A percentile compares a stretch with the other conserved stretches of the same genome.
Evolutionary conservation across 1,284 basidiomycete species (phyloP).

Genomic region (Pseudozyma pruni): DNA sequence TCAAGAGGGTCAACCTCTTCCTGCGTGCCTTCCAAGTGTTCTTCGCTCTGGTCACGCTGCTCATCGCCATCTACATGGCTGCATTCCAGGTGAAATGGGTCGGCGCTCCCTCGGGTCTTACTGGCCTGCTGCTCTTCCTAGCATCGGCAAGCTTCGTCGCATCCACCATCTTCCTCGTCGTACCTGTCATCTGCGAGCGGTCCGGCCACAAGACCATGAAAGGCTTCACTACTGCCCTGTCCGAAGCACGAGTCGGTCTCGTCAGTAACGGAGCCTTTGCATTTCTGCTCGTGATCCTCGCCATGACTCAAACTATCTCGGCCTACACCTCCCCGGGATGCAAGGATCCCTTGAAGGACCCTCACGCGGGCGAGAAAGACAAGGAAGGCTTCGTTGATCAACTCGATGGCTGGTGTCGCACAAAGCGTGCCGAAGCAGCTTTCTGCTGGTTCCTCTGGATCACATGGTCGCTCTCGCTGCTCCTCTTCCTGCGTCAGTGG

Average conservation of each 20-base stretch:
- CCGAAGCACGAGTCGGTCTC: slow-evolving; percentile 56
- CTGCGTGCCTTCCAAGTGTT: slow-evolving; percentile 45
- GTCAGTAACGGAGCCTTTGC: slow-evolving; percentile 54
- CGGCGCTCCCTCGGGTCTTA: slow-evolving; percentile 55
- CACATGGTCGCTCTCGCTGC: slow-evolving; percentile 45
- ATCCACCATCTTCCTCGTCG: slow-evolving; percentile 42
- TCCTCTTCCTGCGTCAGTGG: slow-evolving; percentile 60
- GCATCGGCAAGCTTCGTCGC: slow-evolving; percentile 39
- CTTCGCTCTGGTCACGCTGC: slow-evolving; percentile 42
- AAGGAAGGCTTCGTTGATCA: slow-evolving; percentile 45
- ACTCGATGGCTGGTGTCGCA: slow-evolving; percentile 56
- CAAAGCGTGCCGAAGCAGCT: slow-evolving; percentile 59
- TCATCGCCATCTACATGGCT: slow-evolving; percentile 58
- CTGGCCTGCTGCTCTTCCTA: slow-evolving; percentile 57
- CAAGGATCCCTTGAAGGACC: slow-evolving; percentile 56
- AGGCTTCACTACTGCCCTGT: slow-evolving; percentile 39
- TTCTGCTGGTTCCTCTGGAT: slow-evolving; percentile 61
- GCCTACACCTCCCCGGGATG: slow-evolving; percentile 56
- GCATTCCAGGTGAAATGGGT: slow-evolving; percentile 58
- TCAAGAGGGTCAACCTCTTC: slow-evolving; percentile 37
- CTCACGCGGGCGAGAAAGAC: slow-evolving; percentile 52
- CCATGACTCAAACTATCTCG: slow-evolving; percentile 59
- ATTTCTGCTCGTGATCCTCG: slow-evolving; percentile 48
- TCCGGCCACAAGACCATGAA: slow-evolving; percentile 45
- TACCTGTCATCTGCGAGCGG: slow-evolving; percentile 53